phyloP scores from a whole-genome alignment of 805 yeast species.

The Blastobotrys peoriensis region DNA sequence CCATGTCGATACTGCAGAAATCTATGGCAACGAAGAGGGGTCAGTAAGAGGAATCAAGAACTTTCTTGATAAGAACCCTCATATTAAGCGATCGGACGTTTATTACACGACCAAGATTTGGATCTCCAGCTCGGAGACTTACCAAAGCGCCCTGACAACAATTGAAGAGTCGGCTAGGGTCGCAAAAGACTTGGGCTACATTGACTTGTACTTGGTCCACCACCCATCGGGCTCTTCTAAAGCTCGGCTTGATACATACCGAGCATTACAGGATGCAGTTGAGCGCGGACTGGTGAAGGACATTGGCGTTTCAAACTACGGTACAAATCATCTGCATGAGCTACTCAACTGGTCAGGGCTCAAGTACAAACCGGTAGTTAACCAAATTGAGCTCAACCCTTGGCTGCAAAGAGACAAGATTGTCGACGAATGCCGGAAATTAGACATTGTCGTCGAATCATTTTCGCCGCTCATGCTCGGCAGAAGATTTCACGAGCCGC shows the following conservation, averaged over 20 bases:
- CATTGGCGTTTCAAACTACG: slow-evolving; percentile 64
- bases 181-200: slow-evolving; percentile 43
- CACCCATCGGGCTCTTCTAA: slow-evolving; percentile 34
- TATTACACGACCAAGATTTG: slow-evolving; percentile 68
- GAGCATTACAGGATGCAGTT: slow-evolving; percentile 52
- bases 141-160: slow-evolving; percentile 31
- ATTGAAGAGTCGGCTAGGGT: background rate
- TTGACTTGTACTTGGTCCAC: slow-evolving; percentile 65
- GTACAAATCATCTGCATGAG: slow-evolving; percentile 51
- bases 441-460: slow-evolving; percentile 62
- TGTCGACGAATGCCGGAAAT: slow-evolving; percentile 52
- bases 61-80: slow-evolving; percentile 46
- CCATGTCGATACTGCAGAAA: slow-evolving; percentile 65
- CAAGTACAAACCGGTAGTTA: slow-evolving; percentile 58
- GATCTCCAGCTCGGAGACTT: slow-evolving; percentile 26
- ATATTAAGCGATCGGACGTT: slow-evolving; percentile 44
- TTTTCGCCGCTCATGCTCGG: slow-evolving; percentile 77
- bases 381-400: slow-evolving; percentile 83
- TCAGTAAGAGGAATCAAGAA: slow-evolving; percentile 52
- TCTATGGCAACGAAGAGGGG: slow-evolving; percentile 57
- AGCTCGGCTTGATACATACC: slow-evolving; percentile 44
- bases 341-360: slow-evolving; percentile 42
- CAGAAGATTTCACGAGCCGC: slow-evolving; percentile 37
- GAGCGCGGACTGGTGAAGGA: slow-evolving; percentile 43
- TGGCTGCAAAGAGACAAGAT: slow-evolving; percentile 68